These are phyloP conservation scores for Psilocybe cubensis DNA, from an alignment of 768 basidiomycete species.

Conservation along the genomic window DNA sequence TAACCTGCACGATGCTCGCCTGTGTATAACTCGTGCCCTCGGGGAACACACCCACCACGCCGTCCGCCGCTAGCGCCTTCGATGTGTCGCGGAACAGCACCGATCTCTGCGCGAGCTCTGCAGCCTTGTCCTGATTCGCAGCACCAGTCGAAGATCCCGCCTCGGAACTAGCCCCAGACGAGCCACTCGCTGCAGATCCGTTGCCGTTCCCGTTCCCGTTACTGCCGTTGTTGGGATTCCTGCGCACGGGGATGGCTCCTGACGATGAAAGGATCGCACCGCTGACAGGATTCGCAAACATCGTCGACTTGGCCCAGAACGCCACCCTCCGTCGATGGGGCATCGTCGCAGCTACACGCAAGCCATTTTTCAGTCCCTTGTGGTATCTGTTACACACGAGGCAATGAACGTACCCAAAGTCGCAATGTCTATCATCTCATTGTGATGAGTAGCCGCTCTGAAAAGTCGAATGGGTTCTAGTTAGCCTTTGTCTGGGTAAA, in stretches of 20 bases:
- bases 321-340: conserved; percentile 61
- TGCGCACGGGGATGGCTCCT: conserved; percentile 73
- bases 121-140: too few species aligned
- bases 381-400: not conserved
- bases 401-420: conserved; percentile 37
- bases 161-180: conserved; percentile 14
- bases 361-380: not conserved
- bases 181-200: not conserved
- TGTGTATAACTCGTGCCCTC: conserved; percentile 61
- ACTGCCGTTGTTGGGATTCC: conserved; percentile 50
- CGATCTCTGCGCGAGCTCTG: conserved; percentile 32
- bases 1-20: conserved; percentile 47
- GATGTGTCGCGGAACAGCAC: conserved; percentile 60
- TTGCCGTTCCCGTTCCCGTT: not conserved
- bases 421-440: conserved; percentile 69
- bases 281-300: conserved; percentile 63
- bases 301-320: conserved; percentile 72
- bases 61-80: conserved; percentile 51
- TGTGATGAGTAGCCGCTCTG: conserved; percentile 66
- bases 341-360: conserved; percentile 54
- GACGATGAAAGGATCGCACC: conserved; percentile 58
- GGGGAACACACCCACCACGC: conserved; percentile 71
- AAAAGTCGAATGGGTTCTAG: not conserved
- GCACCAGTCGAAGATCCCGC: not conserved
- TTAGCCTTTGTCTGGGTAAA: too few species aligned